These are phyloP conservation scores for Delphinella strobiligena DNA, from an alignment of 2,329 filamentous ascomycete genomes.

Conservation along the genomic window DNA sequence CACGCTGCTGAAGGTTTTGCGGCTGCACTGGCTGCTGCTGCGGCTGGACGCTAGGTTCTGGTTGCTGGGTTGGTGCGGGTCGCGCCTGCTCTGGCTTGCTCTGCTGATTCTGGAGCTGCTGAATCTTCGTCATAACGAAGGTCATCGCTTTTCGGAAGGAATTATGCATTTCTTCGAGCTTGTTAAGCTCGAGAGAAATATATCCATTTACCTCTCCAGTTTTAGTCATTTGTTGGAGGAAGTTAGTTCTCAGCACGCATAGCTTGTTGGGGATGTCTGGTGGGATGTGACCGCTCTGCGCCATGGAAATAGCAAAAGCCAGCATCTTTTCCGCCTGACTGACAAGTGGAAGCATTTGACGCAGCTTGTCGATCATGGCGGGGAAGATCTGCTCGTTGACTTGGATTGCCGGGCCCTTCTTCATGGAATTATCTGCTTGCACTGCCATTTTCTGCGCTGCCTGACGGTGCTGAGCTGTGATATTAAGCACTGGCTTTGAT, in stretches of 20 bases:
- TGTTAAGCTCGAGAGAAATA: slow-evolving; percentile 15
- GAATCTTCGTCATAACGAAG: slow-evolving; percentile 16
- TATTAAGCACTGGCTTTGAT: too few relatives aligned
- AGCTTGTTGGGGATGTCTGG: slow-evolving; percentile 12
- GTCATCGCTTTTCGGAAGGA: slow-evolving; percentile 15
- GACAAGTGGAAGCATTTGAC: slow-evolving; percentile 15
- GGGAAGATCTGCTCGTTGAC: slow-evolving; percentile 12
- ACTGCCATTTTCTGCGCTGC: not conserved
- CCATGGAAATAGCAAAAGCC: slow-evolving; percentile 10
- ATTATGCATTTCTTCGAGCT: slow-evolving; percentile 15
- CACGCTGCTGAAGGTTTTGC: slow-evolving; percentile 5
- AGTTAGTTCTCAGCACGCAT: slow-evolving; percentile 15
- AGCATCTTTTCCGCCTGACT: slow-evolving; percentile 15
- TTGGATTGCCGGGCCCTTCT: slow-evolving; percentile 14
- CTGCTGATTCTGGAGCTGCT: slow-evolving; percentile 13
- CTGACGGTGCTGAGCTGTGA: not conserved
- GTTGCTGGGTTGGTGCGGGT: slow-evolving; percentile 8
- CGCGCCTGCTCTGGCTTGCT: slow-evolving; percentile 5
- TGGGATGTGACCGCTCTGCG: slow-evolving; percentile 1
- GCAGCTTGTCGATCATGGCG: slow-evolving; percentile 13
- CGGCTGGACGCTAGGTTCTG: slow-evolving; percentile 8
- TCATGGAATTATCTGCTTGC: not conserved
- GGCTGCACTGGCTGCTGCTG: slow-evolving; percentile 9
- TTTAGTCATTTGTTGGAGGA: slow-evolving; percentile 16
- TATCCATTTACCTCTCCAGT: slow-evolving; percentile 17